Evolutionary conservation across 257 asterid species (phyloP), one percentile per base, ranked within the genome.

Genomic region (Plantago ovata): DNA sequence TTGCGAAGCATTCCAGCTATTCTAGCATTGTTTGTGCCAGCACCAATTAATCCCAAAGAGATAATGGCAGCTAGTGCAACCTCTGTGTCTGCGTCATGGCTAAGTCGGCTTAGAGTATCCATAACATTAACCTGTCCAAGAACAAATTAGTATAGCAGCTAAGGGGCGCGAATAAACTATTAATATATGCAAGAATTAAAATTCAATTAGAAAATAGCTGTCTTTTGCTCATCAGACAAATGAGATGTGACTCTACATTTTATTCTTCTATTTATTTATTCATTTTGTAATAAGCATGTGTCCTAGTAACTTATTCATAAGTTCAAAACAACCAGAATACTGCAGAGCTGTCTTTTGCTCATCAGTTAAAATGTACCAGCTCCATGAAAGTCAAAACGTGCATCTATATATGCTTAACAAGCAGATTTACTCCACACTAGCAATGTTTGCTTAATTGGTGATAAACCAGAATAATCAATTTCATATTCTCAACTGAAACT

Each of bases 1-100:
- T 86, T 93, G 3, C 99, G 92, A 67, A 93, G 97, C 97, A 93
- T 86, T 69, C 96, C 97, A 69, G 97, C 95, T 67, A 93, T 93
- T 71, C 99, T 84, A 9, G 99, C 99, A 64, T 93, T 93, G 80
- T 93, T 93, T 66, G 99, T 93, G 67, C 99, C 99, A 39, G 96
- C 95, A 50, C 99, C 99, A 58, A 93, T 93, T 80, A 93, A 72
- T 18, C 99, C 99, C 79, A 93, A 70, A 6, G 99, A 79, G 41
- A 93, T 61, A 44, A 86, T 83, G 49, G 97, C 96, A 50, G 99
- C 89, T 96, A 89, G 84, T 38, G 99, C 99, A 58, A 93, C 99
- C 81, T 89, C 97, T 21, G 94, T 55, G 72, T 93, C 99, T 16
- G 97, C 79, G 84, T 89, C 99, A 48, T 93, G 99, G 62, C 97